phyloP scores from a whole-genome alignment of 2,329 filamentous ascomycete genomes.

The Ramichloridium luteum region DNA sequence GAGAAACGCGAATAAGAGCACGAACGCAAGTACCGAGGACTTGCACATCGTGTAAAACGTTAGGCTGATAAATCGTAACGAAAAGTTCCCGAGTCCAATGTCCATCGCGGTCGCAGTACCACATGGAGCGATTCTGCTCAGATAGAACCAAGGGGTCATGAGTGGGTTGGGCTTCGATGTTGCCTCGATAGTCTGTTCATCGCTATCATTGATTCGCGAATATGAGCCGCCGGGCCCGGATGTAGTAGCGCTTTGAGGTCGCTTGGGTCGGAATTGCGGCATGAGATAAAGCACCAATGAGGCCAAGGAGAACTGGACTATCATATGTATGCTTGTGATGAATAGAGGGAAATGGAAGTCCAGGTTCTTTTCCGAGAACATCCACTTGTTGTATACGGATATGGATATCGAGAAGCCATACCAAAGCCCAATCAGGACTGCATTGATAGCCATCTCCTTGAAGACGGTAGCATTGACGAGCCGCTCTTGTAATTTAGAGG shows the following conservation, averaged over 20 bases:
- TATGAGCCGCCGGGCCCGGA: slow-evolving; percentile 7
- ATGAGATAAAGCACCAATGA: slow-evolving; percentile 67
- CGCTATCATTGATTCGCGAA: slow-evolving; percentile 8
- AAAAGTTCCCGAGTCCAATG: slow-evolving; percentile 92
- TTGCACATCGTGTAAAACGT: slow-evolving; percentile 99
- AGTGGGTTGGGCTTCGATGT: slow-evolving; percentile 30
- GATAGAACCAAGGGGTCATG: slow-evolving; percentile 83
- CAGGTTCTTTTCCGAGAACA: slow-evolving; percentile 77
- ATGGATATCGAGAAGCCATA: slow-evolving; percentile 85
- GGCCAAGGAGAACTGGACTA: slow-evolving; percentile 78
- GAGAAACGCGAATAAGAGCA: slow-evolving; percentile 85
- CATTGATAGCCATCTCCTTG: slow-evolving; percentile 59
- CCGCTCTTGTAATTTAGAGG: slow-evolving; percentile 51
- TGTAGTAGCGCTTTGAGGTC: slow-evolving; percentile 22
- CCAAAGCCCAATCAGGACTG: slow-evolving; percentile 75
- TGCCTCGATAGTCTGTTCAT: slow-evolving; percentile 2
- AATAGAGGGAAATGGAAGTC: slow-evolving; percentile 93
- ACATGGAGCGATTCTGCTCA: slow-evolving; percentile 83
- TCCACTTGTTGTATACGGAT: slow-evolving; percentile 99
- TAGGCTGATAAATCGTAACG: slow-evolving; percentile 86
- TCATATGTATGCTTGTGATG: slow-evolving; percentile 89
- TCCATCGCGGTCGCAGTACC: slow-evolving; percentile 87
- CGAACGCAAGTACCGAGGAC: slow-evolving; percentile 88
- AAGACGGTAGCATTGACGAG: slow-evolving; percentile 64
- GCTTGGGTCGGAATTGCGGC: slow-evolving; percentile 64